phyloP scores from a whole-genome alignment of 1,284 basidiomycete species.

The Phellinidium pouzarii region DNA sequence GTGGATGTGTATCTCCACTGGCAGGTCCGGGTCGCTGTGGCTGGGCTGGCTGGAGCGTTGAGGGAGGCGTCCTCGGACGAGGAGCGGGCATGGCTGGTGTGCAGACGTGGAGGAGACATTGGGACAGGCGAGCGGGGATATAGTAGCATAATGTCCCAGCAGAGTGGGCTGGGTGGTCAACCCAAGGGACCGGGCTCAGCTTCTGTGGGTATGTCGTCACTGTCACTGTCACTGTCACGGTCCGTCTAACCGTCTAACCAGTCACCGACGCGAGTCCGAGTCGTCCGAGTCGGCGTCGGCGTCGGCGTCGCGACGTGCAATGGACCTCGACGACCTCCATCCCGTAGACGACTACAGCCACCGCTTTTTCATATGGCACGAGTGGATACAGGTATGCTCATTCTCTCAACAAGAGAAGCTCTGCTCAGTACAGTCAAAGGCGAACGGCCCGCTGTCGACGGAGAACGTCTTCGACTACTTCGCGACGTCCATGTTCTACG shows the following conservation, averaged over 20 bases:
- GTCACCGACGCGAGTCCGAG: too few species aligned
- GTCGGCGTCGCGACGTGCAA: constrained; percentile 23
- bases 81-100: too few species aligned
- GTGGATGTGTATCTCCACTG: too few species aligned
- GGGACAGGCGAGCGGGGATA: background rate
- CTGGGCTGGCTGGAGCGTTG: too few species aligned
- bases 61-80: too few species aligned
- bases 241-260: too few species aligned
- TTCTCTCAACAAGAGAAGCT: background rate
- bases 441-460: constrained; percentile 64
- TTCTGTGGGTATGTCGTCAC: background rate
- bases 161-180: too few species aligned
- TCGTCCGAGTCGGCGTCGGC: too few species aligned
- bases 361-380: constrained; percentile 80
- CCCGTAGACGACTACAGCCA: constrained; percentile 73
- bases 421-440: constrained; percentile 33
- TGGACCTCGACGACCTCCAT: constrained; percentile 69
- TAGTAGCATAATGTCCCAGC: background rate
- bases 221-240: too few species aligned
- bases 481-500: constrained; percentile 80
- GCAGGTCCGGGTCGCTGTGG: too few species aligned
- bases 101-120: background rate
- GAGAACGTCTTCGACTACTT: constrained; percentile 85
- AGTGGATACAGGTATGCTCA: constrained; percentile 65
- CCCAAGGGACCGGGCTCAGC: background rate